Conservation (phyloP, 768 basidiomycete genomes). For the Tricholomella constricta region DNA sequence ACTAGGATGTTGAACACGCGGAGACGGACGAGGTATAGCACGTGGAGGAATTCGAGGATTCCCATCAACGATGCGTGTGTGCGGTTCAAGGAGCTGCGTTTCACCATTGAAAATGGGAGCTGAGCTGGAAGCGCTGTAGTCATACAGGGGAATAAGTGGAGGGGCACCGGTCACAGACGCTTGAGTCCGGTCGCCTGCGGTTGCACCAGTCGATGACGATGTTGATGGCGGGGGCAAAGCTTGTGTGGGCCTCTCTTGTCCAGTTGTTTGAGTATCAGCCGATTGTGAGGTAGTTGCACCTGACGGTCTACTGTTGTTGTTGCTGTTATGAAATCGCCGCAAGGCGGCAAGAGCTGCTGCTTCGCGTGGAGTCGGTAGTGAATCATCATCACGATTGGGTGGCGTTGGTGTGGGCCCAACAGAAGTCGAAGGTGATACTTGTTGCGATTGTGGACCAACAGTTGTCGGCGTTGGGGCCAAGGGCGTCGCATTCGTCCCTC, state of each 20-base stretch:
- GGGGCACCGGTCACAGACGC: slow-evolving; percentile 19
- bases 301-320: slow-evolving; percentile 14
- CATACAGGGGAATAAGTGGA: slow-evolving; percentile 34
- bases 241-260: background rate
- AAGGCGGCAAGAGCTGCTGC: slow-evolving; percentile 73
- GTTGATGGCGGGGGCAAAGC: background rate
- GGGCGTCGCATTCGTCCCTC: background rate
- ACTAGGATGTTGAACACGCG: background rate
- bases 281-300: background rate
- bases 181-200: slow-evolving; percentile 9
- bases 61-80: background rate
- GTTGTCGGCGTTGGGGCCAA: background rate
- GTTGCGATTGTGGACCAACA: slow-evolving; percentile 2
- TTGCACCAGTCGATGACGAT: slow-evolving; percentile 1
- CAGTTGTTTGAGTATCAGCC: background rate
- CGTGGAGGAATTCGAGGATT: slow-evolving; percentile 7
- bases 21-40: background rate
- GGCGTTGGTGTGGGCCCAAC: slow-evolving; percentile 1
- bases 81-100: background rate
- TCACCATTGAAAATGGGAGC: background rate
- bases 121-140: slow-evolving; percentile 18
- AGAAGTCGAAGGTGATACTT: slow-evolving; percentile 4
- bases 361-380: slow-evolving; percentile 27
- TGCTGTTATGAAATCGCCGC: slow-evolving; percentile 44
- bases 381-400: slow-evolving; percentile 6